A percentile compares a stretch with the other conserved stretches of the same genome.
These are phyloP conservation scores for Skeletonema marinoi DNA, from an alignment of 108 stramenopile genomes.

Conservation along the genomic window DNA sequence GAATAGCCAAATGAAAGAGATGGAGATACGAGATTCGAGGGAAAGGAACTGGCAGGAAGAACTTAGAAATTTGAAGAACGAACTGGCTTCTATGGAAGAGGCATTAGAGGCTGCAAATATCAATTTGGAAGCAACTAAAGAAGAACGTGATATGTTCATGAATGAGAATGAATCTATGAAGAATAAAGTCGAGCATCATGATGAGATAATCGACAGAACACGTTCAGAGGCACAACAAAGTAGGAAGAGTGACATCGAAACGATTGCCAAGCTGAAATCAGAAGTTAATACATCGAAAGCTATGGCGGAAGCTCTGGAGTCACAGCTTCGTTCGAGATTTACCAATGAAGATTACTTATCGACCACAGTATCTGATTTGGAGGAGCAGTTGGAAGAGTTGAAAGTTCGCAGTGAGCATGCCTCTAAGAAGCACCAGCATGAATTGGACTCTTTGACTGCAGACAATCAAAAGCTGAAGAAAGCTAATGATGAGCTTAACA, in stretches of 20 bases:
- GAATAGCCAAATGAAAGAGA: conserved; percentile 33
- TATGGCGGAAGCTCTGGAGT: conserved; percentile 58
- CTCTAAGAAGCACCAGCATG: conserved; percentile 41
- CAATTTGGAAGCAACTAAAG: conserved; percentile 29
- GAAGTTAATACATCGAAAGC: conserved; percentile 55
- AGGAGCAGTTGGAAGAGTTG: conserved; percentile 47
- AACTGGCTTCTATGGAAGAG: conserved; percentile 23
- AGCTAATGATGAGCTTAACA: conserved; percentile 42
- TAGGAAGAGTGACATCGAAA: conserved; percentile 33
- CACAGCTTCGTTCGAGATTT: conserved; percentile 55
- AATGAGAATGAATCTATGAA: conserved; percentile 33
- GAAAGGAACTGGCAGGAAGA: conserved; percentile 24
- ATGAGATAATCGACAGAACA: conserved; percentile 29
- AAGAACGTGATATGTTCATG: conserved; percentile 49
- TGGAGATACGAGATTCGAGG: conserved; percentile 28
- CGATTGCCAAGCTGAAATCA: conserved; percentile 47
- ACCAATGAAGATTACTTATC: conserved; percentile 59
- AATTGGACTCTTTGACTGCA: conserved; percentile 35
- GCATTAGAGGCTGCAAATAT: conserved; percentile 26
- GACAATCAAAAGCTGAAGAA: conserved; percentile 47
- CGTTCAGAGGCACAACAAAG: conserved; percentile 29
- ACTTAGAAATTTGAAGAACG: conserved; percentile 18
- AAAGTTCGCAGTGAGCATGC: conserved; percentile 41
- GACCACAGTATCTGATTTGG: conserved; percentile 47
- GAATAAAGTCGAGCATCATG: conserved; percentile 39